Evolutionary conservation across 129 eudicot species (phyloP).

Genomic region (Artemisia argyi): DNA sequence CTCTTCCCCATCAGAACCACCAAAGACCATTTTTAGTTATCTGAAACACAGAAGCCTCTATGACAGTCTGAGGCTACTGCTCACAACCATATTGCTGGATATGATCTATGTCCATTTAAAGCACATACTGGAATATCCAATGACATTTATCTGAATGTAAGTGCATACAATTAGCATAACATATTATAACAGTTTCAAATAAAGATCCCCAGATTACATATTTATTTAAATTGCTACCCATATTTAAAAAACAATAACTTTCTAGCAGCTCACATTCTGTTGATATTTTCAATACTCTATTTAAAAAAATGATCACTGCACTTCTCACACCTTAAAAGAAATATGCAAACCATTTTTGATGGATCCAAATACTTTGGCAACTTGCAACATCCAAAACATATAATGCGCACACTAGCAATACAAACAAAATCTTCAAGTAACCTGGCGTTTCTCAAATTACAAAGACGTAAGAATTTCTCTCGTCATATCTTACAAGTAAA

Average conservation of each 20-base stretch:
- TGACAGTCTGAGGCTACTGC: not conserved
- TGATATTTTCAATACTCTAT: not conserved
- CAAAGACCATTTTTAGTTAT: not conserved
- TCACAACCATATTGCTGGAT: too few species aligned
- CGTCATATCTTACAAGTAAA: not conserved
- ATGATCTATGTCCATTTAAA: too few species aligned
- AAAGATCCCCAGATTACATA: not conserved
- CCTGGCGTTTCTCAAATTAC: not conserved
- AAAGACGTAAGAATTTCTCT: not conserved
- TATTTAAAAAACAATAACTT: not conserved
- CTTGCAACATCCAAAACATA: not conserved
- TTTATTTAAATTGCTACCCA: not conserved
- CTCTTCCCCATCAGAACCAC: not conserved
- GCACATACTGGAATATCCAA: too few species aligned
- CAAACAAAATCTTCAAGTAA: not conserved
- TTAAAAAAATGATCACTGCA: not conserved
- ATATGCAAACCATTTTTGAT: not conserved
- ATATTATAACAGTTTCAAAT: too few species aligned
- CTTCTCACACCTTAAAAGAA: not conserved
- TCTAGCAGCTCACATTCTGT: not conserved
- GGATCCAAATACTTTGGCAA: not conserved
- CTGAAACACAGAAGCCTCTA: not conserved
- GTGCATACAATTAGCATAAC: too few species aligned
- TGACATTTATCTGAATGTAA: too few species aligned
- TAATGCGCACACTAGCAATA: not conserved